Percentiles rank a stretch among this genome's conserved stretches.
Conservation (phyloP, 2,329 filamentous ascomycete genomes). For the Fusarium torreyae region DNA sequence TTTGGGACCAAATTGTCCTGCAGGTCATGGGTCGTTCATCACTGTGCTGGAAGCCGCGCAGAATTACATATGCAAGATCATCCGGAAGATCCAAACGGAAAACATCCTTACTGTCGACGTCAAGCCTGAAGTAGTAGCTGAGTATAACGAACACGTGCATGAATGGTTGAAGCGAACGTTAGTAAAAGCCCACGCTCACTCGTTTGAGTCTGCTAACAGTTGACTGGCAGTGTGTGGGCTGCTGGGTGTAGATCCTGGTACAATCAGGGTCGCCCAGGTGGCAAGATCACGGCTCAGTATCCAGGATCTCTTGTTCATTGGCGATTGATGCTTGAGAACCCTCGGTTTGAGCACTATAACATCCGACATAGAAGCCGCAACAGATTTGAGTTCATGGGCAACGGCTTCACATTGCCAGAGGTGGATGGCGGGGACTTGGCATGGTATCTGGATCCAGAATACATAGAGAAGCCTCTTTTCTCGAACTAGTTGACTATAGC, state of each 20-base stretch:
- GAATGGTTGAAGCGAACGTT: conserved; percentile 24
- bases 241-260: conserved; percentile 22
- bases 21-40: conserved; percentile 21
- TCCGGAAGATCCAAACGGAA: conserved; percentile 27
- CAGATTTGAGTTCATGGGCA: conserved; percentile 30
- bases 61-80: conserved; percentile 23
- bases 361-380: conserved; percentile 19
- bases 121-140: background rate
- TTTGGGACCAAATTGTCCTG: conserved; percentile 15
- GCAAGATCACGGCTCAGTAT: conserved; percentile 23
- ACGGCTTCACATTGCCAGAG: conserved; percentile 12
- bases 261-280: conserved; percentile 12
- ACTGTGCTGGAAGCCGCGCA: conserved; percentile 20
- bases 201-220: background rate
- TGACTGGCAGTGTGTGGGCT: conserved; percentile 11
- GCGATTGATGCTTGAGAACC: conserved; percentile 15
- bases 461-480: conserved; percentile 18
- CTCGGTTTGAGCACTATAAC: conserved; percentile 14
- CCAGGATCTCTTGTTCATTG: conserved; percentile 22
- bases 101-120: conserved; percentile 21
- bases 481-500: background rate
- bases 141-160: conserved; percentile 23
- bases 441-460: conserved; percentile 19
- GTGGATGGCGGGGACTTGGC: conserved; percentile 12
- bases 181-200: background rate